Base-by-base conservation (phyloP, 768 basidiomycete genomes). In the Pleurotus cornucopiae region DNA sequence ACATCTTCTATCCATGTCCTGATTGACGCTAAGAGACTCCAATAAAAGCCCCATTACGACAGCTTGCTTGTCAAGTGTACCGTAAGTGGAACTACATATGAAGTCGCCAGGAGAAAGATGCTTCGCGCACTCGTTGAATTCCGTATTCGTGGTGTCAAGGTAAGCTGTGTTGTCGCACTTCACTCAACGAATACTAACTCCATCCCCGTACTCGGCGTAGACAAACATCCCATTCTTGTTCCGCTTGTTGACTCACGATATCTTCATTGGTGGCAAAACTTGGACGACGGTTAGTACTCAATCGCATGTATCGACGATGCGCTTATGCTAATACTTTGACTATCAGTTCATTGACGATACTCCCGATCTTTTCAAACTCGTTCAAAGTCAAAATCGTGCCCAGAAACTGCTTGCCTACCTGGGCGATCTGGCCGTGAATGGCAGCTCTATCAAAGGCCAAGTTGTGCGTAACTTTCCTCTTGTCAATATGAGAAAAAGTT, bases 191-290 rank as follows among this genome's bases (percentile, higher is more conserved):
- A 6, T 23, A 14, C 44, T 37, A 13, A 46, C 41, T 40, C 25
- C 48, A 38, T 54, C 30, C 40, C 5, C 11, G 6, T 11, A 34
- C 30, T 11, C 9, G 30, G 30, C 11, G 30, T 59, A 95, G 93
- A 99, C 97, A 63, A 98, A 98, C 72, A 98, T 98, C 62, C 97
- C 97, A 12, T 99, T 99, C 90, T 76, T 99, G 63, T 98, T 99
- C 85, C 91, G 96, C 58, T 84, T 99, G 23, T 79, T 99, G 61
- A 98, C 97, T 4, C 92, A 98, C 72, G 94, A 95, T 64, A 83
- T 94, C 63, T 99, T 97, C 75, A 90, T 98, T 62, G 88, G 84
- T 38, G 96, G 96, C 57, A 91, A 94, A 77, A 97, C 97, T 7
- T 99, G 97, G 97, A 99, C 97, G 2, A 99, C 97, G 21, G 86